These are phyloP conservation scores for Salvia splendens DNA, from an alignment of 257 asterid species.

Conservation along the genomic window DNA sequence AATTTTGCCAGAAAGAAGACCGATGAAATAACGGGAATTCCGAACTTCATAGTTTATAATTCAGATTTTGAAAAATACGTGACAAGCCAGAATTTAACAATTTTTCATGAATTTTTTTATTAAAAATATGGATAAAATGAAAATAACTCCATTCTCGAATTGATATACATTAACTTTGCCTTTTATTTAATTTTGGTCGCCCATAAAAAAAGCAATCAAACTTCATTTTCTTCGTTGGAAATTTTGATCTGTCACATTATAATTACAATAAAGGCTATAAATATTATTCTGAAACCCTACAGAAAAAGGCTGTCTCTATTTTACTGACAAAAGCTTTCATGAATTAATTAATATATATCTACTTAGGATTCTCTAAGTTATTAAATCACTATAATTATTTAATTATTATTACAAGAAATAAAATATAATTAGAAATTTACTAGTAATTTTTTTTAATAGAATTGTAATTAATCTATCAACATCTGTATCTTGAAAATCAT, in stretches of 20 bases:
- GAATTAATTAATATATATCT: conserved; percentile 19
- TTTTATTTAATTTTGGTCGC: conserved; percentile 27
- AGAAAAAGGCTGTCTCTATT: conserved; percentile 40
- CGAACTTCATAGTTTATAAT: no score
- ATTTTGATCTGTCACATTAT: conserved; percentile 3
- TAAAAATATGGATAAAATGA: background rate
- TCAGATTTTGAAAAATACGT: no score
- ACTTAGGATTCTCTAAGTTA: conserved; percentile 17
- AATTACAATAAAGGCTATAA: conserved; percentile 20
- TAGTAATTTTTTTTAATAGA: no score
- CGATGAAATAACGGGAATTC: no score
- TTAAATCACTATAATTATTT: background rate
- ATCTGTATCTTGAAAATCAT: conserved; percentile 9
- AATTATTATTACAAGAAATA: background rate
- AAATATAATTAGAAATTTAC: no score
- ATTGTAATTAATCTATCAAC: conserved; percentile 14
- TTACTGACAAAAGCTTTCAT: conserved; percentile 23
- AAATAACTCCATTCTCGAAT: conserved; percentile 7
- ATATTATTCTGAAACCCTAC: conserved; percentile 32
- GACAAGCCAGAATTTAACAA: no score
- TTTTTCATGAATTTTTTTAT: background rate
- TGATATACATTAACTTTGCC: conserved; percentile 12
- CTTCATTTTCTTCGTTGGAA: background rate
- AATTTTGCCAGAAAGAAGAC: no score
- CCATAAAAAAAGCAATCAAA: conserved; percentile 26